phyloP scores from a whole-genome alignment of 129 eudicot genomes.

The Flaveria robusta region DNA sequence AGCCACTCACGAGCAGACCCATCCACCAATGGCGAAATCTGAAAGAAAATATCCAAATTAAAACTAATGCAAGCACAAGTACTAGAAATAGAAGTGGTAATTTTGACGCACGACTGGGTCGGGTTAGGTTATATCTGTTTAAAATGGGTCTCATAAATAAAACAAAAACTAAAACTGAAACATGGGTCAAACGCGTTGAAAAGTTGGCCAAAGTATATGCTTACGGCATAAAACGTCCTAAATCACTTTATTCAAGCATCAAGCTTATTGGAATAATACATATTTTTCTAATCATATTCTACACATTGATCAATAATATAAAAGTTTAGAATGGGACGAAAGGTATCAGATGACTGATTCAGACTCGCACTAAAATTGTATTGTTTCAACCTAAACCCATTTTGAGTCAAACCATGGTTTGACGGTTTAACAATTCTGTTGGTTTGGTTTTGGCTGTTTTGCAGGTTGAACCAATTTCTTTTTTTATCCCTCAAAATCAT shows the following conservation, averaged over 20 bases:
- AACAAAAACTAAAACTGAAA: not conserved
- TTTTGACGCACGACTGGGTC: not conserved
- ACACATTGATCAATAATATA: not conserved
- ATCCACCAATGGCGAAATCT: conserved; percentile 81
- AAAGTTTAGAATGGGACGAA: not conserved
- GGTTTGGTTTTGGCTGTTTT: not conserved
- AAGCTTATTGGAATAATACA: not conserved
- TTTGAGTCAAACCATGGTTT: not conserved
- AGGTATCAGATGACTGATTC: not conserved
- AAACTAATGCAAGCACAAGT: conserved; percentile 4
- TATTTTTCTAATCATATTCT: not conserved
- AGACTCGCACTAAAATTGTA: not conserved
- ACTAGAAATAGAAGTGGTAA: not conserved
- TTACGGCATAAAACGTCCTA: not conserved
- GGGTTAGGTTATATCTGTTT: not conserved
- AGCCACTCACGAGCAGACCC: conserved; percentile 92
- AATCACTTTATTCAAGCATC: not conserved
- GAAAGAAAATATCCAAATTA: conserved; percentile 13
- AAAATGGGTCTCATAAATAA: not conserved
- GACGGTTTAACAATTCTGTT: not conserved
- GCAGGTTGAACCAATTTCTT: not conserved
- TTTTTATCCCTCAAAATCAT: no score
- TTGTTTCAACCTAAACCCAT: not conserved
- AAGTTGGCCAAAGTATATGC: not conserved
- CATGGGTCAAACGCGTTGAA: not conserved